Conservation (phyloP, 2,329 filamentous ascomycete species). For the Periconia sp. region DNA sequence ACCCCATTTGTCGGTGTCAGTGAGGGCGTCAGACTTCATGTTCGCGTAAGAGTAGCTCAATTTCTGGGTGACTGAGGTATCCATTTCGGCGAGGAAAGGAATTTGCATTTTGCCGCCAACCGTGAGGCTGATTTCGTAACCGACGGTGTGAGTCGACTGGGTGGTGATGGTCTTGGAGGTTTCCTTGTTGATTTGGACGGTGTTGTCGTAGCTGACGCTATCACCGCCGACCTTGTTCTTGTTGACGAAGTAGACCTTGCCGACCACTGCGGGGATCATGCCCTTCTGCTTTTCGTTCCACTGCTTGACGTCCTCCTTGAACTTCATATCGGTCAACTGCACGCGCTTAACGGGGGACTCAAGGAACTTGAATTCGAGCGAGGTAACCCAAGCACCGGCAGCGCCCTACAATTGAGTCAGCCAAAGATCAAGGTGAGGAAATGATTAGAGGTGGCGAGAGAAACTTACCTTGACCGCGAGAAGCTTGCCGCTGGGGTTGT, state of each 20-base stretch:
- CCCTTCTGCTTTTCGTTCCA: not conserved
- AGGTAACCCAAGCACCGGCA: not conserved
- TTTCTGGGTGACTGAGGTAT: not conserved
- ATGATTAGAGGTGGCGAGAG: not conserved
- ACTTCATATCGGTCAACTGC: not conserved
- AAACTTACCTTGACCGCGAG: not conserved
- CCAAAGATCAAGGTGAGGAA: not conserved
- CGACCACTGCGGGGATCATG: not conserved
- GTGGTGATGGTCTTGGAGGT: not conserved
- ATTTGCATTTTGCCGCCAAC: not conserved
- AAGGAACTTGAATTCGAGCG: conserved; percentile 3
- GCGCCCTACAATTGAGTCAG: not conserved
- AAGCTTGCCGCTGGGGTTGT: not conserved
- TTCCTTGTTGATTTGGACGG: not conserved
- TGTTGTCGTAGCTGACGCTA: not conserved
- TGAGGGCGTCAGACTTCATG: not conserved
- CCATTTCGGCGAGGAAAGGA: not conserved
- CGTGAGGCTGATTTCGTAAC: not conserved
- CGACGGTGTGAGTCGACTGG: not conserved
- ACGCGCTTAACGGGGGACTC: not conserved
- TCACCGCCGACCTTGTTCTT: not conserved
- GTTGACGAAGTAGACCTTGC: not conserved
- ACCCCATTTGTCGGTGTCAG: not conserved
- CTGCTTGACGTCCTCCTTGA: not conserved
- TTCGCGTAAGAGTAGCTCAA: not conserved